These are phyloP conservation scores for Boletus sp. DNA, from an alignment of 768 basidiomycete species.

Conservation along the genomic window DNA sequence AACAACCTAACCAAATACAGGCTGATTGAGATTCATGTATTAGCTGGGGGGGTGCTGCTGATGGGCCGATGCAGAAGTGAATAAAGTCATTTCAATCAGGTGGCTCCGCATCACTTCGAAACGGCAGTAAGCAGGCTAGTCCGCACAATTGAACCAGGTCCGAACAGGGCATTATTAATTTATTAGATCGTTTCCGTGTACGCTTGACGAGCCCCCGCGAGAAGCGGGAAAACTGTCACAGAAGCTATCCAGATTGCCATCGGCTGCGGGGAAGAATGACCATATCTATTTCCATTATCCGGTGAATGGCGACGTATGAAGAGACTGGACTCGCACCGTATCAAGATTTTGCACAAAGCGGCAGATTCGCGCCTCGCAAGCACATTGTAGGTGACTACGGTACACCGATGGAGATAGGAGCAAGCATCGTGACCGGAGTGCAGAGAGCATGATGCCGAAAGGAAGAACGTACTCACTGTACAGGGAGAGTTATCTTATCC, in stretches of 20 bases:
- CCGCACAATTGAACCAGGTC: background rate
- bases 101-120: too few relatives aligned
- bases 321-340: background rate
- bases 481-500: background rate
- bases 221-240: background rate
- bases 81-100: too few relatives aligned
- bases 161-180: too few relatives aligned
- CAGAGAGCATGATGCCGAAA: background rate
- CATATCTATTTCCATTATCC: background rate
- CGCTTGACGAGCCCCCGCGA: background rate
- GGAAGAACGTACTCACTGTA: background rate
- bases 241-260: background rate
- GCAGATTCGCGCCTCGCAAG: too few relatives aligned
- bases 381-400: too few relatives aligned
- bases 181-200: background rate
- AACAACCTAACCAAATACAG: too few relatives aligned
- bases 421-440: too few relatives aligned
- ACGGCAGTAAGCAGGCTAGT: too few relatives aligned
- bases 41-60: too few relatives aligned
- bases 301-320: slow-evolving; percentile 7
- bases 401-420: too few relatives aligned
- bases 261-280: background rate
- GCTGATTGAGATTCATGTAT: too few relatives aligned
- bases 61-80: too few relatives aligned
- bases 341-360: background rate